Evolutionary conservation across 2,329 filamentous ascomycete genomes (phyloP), one percentile per base, ranked within the genome.

Genomic region (Dactylonectria estremocensis): DNA sequence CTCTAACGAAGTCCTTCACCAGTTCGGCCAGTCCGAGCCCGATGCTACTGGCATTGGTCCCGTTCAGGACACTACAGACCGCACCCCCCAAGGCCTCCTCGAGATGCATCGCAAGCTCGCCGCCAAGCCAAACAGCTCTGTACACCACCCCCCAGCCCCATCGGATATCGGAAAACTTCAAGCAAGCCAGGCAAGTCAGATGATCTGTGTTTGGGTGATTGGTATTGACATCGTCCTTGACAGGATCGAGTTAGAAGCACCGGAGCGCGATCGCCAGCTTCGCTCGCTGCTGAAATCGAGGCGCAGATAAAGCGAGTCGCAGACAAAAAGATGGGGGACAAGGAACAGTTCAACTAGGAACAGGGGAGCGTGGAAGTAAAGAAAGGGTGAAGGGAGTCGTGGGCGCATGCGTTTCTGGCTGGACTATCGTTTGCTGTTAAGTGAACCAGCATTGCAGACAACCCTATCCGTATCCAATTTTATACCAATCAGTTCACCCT

Each of bases 251-350:
- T 77, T 45, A 60, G 50, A 46, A 73, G 72, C 49, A 76, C 48
- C 6, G 74, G 77, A 14, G 76, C 77, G 1, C 69, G 67, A 33
- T 74, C 75, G 4, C 75, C 75, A 5, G 53, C 52, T 18, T 76
- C 77, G 16, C 67, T 78, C 8, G 74, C 69, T 11, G 68, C 67
- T 28, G 74, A 78, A 63, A 77, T 76, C 45, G 56, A 74, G 49
- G 67, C 68, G n/a, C 72, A 74, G 52, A 68, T 75, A 18, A 35
- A 66, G 40, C 33, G 33, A 8, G 45, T 10, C 8, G 22, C 28
- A 24, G 46, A 49, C 37, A 13, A 13, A 7, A 33, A 43, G 40
- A 20, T 14, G 50, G 35, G 60, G 16, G 13, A 18, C 35, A 45
- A 59, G 16, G 20, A 55, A 9, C n/a, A 5, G 2, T 35, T 22